Base-by-base conservation (phyloP, 148 eudicot species). In the Nepenthes gracilis region DNA sequence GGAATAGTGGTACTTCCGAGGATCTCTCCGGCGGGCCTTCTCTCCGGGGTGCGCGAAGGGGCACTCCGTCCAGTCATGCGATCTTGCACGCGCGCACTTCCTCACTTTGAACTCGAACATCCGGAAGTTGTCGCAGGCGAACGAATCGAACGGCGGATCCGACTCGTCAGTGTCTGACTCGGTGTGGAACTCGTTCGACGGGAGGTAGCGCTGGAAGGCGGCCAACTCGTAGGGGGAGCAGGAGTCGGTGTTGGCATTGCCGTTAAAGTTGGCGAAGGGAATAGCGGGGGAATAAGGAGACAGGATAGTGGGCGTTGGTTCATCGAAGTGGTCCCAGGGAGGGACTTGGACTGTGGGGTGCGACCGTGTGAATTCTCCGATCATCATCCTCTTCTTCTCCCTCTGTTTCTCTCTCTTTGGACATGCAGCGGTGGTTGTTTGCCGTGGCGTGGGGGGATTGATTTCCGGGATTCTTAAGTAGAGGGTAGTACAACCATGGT, bases 41-140 rank as follows among this genome's bases (percentile, higher is more conserved):
- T 66, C 69, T 1, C 69, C 69, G 2, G 69, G 63, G 37, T 66
- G 69, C 0, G 69, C 69, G 37, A 48, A 66, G 12, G 69, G 69
- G 12, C 69, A 66, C 69, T 66, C 69, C 10, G 69, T 66, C 69
- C 69, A 66, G 69, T 66, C 69, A 33, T 66, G 69, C 0, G 69
- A 66, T 2, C 69, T 49, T 0, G 63, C 69, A 4, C 90, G 83
- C 1, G 80, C 77, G 69, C 97, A 89, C 43, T 71, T 66, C 49
- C 80, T 64, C 3, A 89, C 80, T 70, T 89, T 89, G 62, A 89
- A 86, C 60, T 86, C 97, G 76, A 64, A 89, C 81, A 89, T 89
- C 10, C 94, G 77, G 75, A 89, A 89, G 34, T 83, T 67, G 62
- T 89, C 97, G 64, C 80, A 75, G 1, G 82, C 68, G 72, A 78